A percentile compares a stretch with the other conserved stretches of the same genome.
phyloP scores from a whole-genome alignment of 306 rosid genomes.

The Sicyos edulis region DNA sequence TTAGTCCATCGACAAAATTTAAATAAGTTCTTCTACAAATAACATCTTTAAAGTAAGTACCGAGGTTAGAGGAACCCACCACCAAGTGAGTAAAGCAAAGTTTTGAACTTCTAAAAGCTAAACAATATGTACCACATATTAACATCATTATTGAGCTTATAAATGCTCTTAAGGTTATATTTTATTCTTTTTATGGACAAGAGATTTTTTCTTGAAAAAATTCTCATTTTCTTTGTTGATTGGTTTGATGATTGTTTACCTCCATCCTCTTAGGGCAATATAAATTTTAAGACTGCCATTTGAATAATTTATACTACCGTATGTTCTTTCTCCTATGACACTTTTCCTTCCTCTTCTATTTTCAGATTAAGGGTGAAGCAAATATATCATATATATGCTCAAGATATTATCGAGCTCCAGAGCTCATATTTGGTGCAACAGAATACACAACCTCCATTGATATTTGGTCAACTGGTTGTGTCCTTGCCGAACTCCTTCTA shows the following conservation, averaged over 20 bases:
- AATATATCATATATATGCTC: constrained; percentile 93
- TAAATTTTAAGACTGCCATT: background rate
- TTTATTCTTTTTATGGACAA: background rate
- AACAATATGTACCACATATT: background rate
- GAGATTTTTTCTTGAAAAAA: background rate
- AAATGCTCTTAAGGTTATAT: background rate
- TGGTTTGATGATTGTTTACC: background rate
- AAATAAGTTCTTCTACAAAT: background rate
- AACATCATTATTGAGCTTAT: background rate
- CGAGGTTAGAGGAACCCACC: background rate
- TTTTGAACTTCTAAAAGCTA: background rate
- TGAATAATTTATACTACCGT: background rate
- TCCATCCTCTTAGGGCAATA: background rate
- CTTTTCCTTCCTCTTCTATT: constrained; percentile 15
- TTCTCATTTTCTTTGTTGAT: background rate
- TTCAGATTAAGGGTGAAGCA: constrained; percentile 80
- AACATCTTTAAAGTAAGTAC: background rate
- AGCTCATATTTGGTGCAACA: constrained; percentile 93
- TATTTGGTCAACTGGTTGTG: constrained; percentile 99
- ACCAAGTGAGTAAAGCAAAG: background rate
- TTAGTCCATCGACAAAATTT: background rate
- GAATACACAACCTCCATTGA: constrained; percentile 90
- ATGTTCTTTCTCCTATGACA: constrained; percentile 1
- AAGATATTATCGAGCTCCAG: constrained; percentile 95
- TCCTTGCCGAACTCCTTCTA: constrained; percentile 92